Percentiles rank a stretch among this genome's conserved stretches.
These are phyloP conservation scores for Boletus hoseneyae DNA, from an alignment of 1,284 basidiomycete genomes.

Conservation along the genomic window DNA sequence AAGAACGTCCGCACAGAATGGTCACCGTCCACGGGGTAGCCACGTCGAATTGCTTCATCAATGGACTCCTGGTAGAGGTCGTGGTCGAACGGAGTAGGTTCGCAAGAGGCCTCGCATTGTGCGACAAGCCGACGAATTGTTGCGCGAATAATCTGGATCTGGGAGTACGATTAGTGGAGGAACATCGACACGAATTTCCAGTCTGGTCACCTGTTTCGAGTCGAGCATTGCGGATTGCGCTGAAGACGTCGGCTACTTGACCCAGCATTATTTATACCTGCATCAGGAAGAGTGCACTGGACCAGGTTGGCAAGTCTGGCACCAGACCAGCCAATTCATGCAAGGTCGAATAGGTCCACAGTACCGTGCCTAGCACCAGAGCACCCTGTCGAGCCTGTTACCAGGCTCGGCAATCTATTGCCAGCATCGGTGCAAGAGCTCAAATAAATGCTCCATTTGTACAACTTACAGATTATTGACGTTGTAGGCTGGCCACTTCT, in stretches of 20 bases:
- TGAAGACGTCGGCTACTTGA: neutral
- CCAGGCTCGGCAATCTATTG: too few relatives aligned
- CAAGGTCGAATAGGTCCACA: too few relatives aligned
- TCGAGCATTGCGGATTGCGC: neutral
- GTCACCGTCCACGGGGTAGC: slow-evolving; percentile 5
- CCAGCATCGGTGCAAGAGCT: too few relatives aligned
- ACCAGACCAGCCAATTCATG: too few relatives aligned
- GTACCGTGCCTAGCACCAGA: too few relatives aligned
- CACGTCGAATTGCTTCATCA: slow-evolving; percentile 7
- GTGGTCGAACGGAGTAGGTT: slow-evolving; percentile 2
- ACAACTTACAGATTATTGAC: too few relatives aligned
- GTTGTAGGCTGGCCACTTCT: too few relatives aligned
- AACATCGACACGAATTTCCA: neutral
- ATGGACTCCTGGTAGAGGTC: slow-evolving; percentile 8
- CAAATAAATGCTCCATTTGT: too few relatives aligned
- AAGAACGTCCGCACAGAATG: neutral
- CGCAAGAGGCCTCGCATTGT: neutral
- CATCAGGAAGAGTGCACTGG: too few relatives aligned
- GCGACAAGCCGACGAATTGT: slow-evolving; percentile 7
- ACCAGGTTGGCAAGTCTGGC: too few relatives aligned
- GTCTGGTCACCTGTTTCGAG: neutral
- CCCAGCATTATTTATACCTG: neutral
- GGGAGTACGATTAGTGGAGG: neutral
- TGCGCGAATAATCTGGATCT: slow-evolving; percentile 6
- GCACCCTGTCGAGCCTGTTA: too few relatives aligned